Conservation (phyloP, 2,329 filamentous ascomycete species). For the Corinectria fuckeliana region DNA sequence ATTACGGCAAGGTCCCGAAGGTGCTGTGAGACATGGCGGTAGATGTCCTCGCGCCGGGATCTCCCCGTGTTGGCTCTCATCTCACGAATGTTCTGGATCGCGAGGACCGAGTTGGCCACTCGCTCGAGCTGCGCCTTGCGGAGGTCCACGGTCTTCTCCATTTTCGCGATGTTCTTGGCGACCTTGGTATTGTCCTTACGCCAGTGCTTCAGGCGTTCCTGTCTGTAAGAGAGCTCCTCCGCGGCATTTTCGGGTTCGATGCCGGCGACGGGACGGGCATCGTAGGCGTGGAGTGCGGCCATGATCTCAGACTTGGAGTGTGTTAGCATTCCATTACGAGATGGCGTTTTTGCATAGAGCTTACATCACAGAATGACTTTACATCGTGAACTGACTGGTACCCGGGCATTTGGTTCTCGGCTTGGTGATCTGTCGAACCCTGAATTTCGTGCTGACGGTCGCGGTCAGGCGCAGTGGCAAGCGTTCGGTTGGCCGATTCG, state of each 20-base stretch:
- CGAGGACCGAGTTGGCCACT: slow-evolving; percentile 4
- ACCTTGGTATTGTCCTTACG: slow-evolving; percentile 8
- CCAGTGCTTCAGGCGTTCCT: slow-evolving; percentile 25
- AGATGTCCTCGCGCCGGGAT: slow-evolving; percentile 28
- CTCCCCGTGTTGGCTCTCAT: slow-evolving; percentile 1
- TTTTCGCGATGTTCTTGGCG: not conserved
- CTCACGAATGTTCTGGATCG: slow-evolving; percentile 9
- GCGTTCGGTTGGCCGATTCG: not conserved
- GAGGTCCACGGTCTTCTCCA: slow-evolving; percentile 10
- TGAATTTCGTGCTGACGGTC: not conserved
- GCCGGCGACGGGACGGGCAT: slow-evolving; percentile 30
- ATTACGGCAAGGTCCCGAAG: slow-evolving; percentile 27
- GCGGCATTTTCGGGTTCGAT: slow-evolving; percentile 24
- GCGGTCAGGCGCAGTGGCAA: not conserved
- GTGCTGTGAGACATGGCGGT: slow-evolving; percentile 36
- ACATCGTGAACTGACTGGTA: not conserved
- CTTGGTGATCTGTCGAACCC: not conserved
- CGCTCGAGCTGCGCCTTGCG: slow-evolving; percentile 26
- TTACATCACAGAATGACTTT: slow-evolving; percentile 31
- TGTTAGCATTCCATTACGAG: not conserved
- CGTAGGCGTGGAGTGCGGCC: slow-evolving; percentile 27
- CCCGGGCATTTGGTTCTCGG: not conserved
- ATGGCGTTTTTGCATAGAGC: not conserved
- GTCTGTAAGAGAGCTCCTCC: slow-evolving; percentile 25
- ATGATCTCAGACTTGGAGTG: slow-evolving; percentile 23